These are phyloP conservation scores for Auricularia heimuer DNA, from an alignment of 768 basidiomycete genomes.

Conservation along the genomic window DNA sequence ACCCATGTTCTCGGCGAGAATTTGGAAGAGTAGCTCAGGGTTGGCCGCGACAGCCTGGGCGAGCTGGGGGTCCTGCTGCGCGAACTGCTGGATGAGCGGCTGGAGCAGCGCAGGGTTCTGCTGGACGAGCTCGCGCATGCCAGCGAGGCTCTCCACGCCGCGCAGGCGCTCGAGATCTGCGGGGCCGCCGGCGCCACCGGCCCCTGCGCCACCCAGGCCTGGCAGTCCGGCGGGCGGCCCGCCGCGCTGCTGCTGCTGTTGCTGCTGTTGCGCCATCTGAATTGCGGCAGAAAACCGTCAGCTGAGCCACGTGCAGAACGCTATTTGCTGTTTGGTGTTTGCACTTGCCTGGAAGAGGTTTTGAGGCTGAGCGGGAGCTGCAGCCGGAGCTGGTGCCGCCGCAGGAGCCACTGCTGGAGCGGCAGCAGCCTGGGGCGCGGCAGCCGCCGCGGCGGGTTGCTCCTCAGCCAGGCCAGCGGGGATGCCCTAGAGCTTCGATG, in stretches of 20 bases:
- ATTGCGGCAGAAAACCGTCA: constrained; percentile 1
- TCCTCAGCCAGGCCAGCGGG: constrained; percentile 58
- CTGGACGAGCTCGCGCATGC: constrained; percentile 60
- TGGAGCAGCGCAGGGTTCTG: constrained; percentile 75
- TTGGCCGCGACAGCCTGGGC: constrained; percentile 59
- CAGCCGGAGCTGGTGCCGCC: constrained; percentile 21
- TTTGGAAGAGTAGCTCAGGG: constrained; percentile 56
- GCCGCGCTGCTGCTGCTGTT: constrained; percentile 37
- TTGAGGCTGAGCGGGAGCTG: constrained; percentile 46
- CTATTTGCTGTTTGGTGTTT: not conserved
- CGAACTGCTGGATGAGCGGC: constrained; percentile 75
- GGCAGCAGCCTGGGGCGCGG: constrained; percentile 22
- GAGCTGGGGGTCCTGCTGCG: constrained; percentile 60
- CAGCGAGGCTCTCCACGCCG: constrained; percentile 54
- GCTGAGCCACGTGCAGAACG: not conserved
- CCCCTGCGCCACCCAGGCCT: constrained; percentile 18
- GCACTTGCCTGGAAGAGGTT: constrained; percentile 73
- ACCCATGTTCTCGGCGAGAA: constrained; percentile 41
- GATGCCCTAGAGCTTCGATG: constrained; percentile 50
- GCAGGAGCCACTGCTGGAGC: constrained; percentile 30
- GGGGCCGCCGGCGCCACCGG: constrained; percentile 22
- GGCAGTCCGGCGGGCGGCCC: constrained; percentile 16
- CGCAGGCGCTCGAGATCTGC: constrained; percentile 34
- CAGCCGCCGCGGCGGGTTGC: constrained; percentile 14
- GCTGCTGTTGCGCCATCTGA: constrained; percentile 60